Base-by-base conservation (phyloP, 2,329 filamentous ascomycete species). In the Achaetomium macrosporum region DNA sequence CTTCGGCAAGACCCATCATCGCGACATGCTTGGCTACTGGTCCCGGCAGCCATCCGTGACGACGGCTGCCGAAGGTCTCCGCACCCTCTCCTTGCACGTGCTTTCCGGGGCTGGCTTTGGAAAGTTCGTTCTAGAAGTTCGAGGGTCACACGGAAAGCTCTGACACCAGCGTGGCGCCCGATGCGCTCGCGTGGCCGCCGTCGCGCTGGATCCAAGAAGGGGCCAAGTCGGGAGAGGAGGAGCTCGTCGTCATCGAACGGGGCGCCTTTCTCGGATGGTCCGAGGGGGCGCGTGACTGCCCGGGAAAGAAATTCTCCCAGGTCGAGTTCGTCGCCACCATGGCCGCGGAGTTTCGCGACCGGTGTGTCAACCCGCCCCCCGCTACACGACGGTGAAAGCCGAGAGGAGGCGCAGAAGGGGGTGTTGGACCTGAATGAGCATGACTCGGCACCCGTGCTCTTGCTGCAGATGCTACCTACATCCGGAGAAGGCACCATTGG, bases 221-320 rank as follows among this genome's bases (percentile, higher is more conserved):
- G 8, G 11, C 16, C 15, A 4, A 2, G 1, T 7, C 10, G 15
- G 11, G 9, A 2, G 51, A 40, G 0, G 63, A 66, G 40, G 55
- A 64, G 16, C 41, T 63, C 13, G 19, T 54, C 1, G 39, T 54
- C 6, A 55, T 62, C 0, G 35, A 19, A 0, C 57, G 55, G 8
- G 61, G 62, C 1, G 56, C 53, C 0, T 65, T 63, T n/a, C 33
- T 40, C 1, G 57, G 55, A 2, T 69, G 67, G 66, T 65, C 65
- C 0, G 66, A 67, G 2, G 66, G 66, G 12, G 37, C 54, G 17
- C 63, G 61, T 8, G 61, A 63, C 47, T 68, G 66, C 17, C 61
- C 64, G 0, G 68, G 65, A 0, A 58, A 48, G 17, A 68, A 67
- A 46, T 68, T 70, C 53, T 63, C 65, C 2, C 62, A 68, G 42